Evolutionary conservation across 805 yeast genomes (phyloP).

Genomic region (Saccharomycopsis synnaedendra): DNA sequence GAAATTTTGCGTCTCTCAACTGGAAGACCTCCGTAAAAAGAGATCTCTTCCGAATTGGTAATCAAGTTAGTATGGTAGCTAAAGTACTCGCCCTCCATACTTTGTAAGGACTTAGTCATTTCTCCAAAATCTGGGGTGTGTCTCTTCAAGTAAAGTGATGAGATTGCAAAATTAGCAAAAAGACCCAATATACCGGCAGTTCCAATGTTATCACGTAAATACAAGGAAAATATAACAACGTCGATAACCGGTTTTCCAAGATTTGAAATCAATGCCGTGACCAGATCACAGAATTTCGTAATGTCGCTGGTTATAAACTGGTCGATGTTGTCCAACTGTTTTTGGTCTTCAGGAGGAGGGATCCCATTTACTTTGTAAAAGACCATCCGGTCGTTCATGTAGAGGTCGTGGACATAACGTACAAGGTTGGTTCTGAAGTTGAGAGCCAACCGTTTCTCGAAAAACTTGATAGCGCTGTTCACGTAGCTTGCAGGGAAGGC

Average conservation of each 20-base stretch:
- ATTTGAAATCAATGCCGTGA: conserved; percentile 74
- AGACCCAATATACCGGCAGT: conserved; percentile 78
- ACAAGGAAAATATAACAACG: conserved; percentile 70
- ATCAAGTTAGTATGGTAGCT: conserved; percentile 78
- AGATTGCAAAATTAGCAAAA: conserved; percentile 64
- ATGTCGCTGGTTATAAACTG: conserved; percentile 83
- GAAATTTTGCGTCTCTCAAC: conserved; percentile 62
- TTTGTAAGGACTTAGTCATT: conserved; percentile 59
- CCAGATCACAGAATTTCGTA: conserved; percentile 65
- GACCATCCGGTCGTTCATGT: conserved; percentile 68
- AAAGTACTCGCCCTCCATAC: conserved; percentile 80
- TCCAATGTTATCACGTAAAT: conserved; percentile 77
- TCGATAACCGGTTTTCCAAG: conserved; percentile 90
- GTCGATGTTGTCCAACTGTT: conserved; percentile 57
- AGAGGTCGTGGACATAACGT: conserved; percentile 83
- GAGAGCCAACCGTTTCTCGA: conserved; percentile 65
- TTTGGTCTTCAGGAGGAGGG: conserved; percentile 18
- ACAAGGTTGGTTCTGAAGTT: conserved; percentile 77
- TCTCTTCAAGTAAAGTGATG: conserved; percentile 62
- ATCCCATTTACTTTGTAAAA: conserved; percentile 73
- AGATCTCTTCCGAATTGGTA: conserved; percentile 86
- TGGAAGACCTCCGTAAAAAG: conserved; percentile 81
- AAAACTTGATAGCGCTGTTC: conserved; percentile 75
- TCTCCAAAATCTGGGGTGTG: conserved; percentile 81
- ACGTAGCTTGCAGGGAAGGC: conserved; percentile 92